Evolutionary conservation across 306 rosid genomes (phyloP).

Genomic region (Acacia melanoxylon): DNA sequence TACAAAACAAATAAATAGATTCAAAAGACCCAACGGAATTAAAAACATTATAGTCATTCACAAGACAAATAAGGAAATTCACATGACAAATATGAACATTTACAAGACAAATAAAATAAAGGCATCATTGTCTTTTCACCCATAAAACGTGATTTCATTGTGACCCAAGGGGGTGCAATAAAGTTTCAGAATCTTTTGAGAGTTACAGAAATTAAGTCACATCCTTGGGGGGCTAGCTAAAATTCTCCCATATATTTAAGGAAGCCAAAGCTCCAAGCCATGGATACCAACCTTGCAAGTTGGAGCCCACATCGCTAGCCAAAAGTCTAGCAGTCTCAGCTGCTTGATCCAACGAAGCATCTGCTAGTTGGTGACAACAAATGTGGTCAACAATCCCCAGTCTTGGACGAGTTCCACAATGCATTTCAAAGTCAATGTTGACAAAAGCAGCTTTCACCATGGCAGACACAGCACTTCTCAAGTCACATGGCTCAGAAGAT

Average conservation of each 20-base stretch:
- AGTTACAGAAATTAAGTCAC: no score
- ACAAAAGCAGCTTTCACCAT: constrained; percentile 84
- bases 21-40: no score
- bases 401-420: constrained; percentile 85
- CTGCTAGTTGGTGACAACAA: constrained; percentile 76
- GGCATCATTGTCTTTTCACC: no score
- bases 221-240: no score
- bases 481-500: constrained; percentile 40
- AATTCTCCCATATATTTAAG: background rate
- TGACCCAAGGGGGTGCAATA: no score
- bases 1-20: no score
- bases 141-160: no score
- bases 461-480: constrained; percentile 64
- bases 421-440: constrained; percentile 56
- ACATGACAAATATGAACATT: no score
- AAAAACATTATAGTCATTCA: no score
- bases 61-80: no score
- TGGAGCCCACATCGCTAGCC: constrained; percentile 58
- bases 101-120: no score
- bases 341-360: constrained; percentile 64
- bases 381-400: constrained; percentile 89
- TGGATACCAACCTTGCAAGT: constrained; percentile 69
- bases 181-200: no score
- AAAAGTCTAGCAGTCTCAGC: constrained; percentile 61
- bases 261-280: background rate